Conservation (phyloP, 768 basidiomycete species). For the Suillus lakei region DNA sequence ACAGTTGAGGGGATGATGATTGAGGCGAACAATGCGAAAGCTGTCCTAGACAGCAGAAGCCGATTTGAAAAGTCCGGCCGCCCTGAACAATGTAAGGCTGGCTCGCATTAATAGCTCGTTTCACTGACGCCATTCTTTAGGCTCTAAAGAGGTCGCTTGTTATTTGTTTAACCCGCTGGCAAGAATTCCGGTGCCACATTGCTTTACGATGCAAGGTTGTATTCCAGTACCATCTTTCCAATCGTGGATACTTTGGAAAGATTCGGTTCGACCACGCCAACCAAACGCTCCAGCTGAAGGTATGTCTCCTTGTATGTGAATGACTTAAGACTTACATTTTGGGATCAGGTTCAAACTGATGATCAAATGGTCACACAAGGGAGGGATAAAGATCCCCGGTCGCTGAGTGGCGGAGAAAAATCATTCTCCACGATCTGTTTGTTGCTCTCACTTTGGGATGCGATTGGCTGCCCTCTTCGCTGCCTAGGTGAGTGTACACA, state of each 20-base stretch:
- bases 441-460: slow-evolving; percentile 94
- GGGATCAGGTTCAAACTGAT: slow-evolving; percentile 75
- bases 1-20: slow-evolving; percentile 77
- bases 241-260: slow-evolving; percentile 90
- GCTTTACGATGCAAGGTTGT: slow-evolving; percentile 85
- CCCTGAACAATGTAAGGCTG: slow-evolving; percentile 63
- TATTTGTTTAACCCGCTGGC: slow-evolving; percentile 75
- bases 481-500: slow-evolving; percentile 69
- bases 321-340: slow-evolving; percentile 3
- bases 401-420: slow-evolving; percentile 93
- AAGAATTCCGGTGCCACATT: slow-evolving; percentile 86
- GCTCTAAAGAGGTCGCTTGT: slow-evolving; percentile 68
- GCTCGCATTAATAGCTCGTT: background rate
- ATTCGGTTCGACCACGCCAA: slow-evolving; percentile 82
- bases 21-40: slow-evolving; percentile 69
- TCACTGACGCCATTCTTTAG: slow-evolving; percentile 42
- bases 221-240: slow-evolving; percentile 81
- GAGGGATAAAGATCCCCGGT: slow-evolving; percentile 82
- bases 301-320: slow-evolving; percentile 27
- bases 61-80: slow-evolving; percentile 66
- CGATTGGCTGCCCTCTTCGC: slow-evolving; percentile 90
- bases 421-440: slow-evolving; percentile 96
- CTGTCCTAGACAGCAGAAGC: slow-evolving; percentile 59
- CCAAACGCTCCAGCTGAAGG: slow-evolving; percentile 68
- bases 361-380: slow-evolving; percentile 71